Base-by-base conservation (phyloP, 306 rosid genomes). In the Astragalus membranaceus region DNA sequence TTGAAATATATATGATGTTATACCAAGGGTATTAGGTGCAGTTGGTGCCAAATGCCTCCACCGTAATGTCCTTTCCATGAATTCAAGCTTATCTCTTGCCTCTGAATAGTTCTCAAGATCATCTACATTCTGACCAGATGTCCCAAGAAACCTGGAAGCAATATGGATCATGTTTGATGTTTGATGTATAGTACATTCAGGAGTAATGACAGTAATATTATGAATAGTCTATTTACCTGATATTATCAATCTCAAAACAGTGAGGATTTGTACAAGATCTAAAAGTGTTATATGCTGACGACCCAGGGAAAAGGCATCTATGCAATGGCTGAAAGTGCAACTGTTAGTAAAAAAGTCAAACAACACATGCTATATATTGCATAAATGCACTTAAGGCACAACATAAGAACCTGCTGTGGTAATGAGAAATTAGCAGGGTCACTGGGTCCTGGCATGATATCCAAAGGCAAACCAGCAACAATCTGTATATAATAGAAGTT, bases 11-110 rank as follows among this genome's bases (percentile, higher is more conserved):
- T 41, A 64, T 52, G 62, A 67, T 23, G 64, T 14, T 83, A 67
- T 87, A 94, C 98, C 98, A 36, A 94, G 97, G 67, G 97, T 90
- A 77, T 90, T 94, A 70, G 98, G 98, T n/a, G 98, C 86, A 44
- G 98, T 94, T 16, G 98, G 98, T 68, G 98, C 98, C 65, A 94
- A 67, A 87, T 94, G 98, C 83, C 98, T 87, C 97, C 98, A 94
- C 59, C 72, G 85, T 80, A 94, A 72, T 36, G 95, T 90, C 89
- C 97, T 94, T 83, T 94, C 98, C 87, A 94, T 74, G 80, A 88
- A 90, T 47, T 84, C 98, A 84, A 88, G 84, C 76, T 86, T 90
- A 80, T 87, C 89, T 71, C 75, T 81, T 41, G 96, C 98, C 37
- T 78, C 95, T 6, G 96, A 88, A 72, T 94, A 90, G 80, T 85